Conservation (phyloP, 305 asterid species). For the Petunia hybrid region DNA sequence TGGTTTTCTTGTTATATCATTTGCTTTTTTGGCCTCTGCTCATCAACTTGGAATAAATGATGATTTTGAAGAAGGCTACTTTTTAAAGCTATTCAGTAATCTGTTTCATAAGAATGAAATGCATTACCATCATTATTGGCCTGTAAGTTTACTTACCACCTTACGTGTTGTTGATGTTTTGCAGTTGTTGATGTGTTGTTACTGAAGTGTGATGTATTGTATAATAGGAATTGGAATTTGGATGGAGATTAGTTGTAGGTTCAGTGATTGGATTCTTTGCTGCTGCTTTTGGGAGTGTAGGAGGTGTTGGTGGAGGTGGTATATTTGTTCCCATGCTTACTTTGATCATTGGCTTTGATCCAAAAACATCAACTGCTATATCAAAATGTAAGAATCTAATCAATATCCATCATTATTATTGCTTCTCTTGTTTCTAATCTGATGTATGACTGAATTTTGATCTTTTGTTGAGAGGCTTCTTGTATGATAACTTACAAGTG, state of each 20-base stretch:
- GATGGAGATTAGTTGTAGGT: constrained; percentile 65
- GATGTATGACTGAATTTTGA: background rate
- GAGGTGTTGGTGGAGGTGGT: constrained; percentile 81
- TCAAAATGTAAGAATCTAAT: constrained; percentile 57
- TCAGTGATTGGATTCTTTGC: constrained; percentile 71
- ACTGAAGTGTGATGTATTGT: background rate
- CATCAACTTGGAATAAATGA: constrained; percentile 44
- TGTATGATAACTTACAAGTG: background rate
- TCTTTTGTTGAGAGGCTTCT: background rate
- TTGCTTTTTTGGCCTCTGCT: constrained; percentile 47
- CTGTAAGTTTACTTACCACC: constrained; percentile 50
- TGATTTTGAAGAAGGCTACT: constrained; percentile 40
- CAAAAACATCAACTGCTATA: constrained; percentile 69
- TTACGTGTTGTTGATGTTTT: background rate
- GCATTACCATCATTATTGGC: constrained; percentile 59
- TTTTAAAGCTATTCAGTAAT: constrained; percentile 43
- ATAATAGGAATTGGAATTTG: constrained; percentile 63
- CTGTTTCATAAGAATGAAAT: constrained; percentile 40
- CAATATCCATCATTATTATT: background rate
- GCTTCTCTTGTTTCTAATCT: constrained; percentile 4
- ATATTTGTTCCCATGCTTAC: constrained; percentile 74
- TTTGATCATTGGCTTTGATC: constrained; percentile 65
- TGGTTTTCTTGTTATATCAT: constrained; percentile 41
- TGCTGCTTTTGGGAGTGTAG: constrained; percentile 78
- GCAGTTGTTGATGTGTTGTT: background rate